These are phyloP conservation scores for Solanum appendiculatum DNA, from an alignment of 257 asterid genomes.

Conservation along the genomic window DNA sequence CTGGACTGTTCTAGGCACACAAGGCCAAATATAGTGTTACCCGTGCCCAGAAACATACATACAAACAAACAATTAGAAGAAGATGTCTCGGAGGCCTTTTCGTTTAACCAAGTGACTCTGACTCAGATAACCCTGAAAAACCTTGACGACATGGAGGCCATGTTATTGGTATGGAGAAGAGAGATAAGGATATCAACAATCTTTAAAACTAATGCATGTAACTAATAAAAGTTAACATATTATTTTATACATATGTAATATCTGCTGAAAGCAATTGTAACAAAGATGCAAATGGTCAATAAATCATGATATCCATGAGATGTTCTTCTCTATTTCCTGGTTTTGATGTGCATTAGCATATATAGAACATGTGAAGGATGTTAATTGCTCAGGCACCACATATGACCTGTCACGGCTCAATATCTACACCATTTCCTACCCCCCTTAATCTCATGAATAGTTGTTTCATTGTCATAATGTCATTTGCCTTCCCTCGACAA, in stretches of 20 bases:
- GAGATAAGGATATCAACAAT: slow-evolving; percentile 13
- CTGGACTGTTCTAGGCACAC: slow-evolving; percentile 8
- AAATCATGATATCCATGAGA: neutral
- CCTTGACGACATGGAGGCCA: slow-evolving; percentile 76
- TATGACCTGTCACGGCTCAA: too few relatives aligned
- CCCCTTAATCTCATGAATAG: slow-evolving; percentile 19
- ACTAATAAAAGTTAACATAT: neutral
- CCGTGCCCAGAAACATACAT: slow-evolving; percentile 31
- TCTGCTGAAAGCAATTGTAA: neutral
- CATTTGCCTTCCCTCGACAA: slow-evolving; percentile 18
- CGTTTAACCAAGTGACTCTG: slow-evolving; percentile 72
- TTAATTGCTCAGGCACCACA: neutral
- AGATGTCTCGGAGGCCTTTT: slow-evolving; percentile 73
- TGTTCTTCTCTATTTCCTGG: neutral
- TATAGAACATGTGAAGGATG: neutral
- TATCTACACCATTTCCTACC: too few relatives aligned
- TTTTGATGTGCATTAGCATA: neutral
- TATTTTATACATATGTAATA: neutral
- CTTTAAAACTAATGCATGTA: slow-evolving; percentile 9
- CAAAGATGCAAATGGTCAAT: neutral
- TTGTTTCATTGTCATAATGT: slow-evolving; percentile 23
- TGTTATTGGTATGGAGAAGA: slow-evolving; percentile 29
- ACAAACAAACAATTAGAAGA: slow-evolving; percentile 53
- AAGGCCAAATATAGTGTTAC: slow-evolving; percentile 37
- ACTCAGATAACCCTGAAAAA: slow-evolving; percentile 41